Evolutionary conservation across 139 green algal species (phyloP).

Genomic region (Chlamydomonas asymmetrica): DNA sequence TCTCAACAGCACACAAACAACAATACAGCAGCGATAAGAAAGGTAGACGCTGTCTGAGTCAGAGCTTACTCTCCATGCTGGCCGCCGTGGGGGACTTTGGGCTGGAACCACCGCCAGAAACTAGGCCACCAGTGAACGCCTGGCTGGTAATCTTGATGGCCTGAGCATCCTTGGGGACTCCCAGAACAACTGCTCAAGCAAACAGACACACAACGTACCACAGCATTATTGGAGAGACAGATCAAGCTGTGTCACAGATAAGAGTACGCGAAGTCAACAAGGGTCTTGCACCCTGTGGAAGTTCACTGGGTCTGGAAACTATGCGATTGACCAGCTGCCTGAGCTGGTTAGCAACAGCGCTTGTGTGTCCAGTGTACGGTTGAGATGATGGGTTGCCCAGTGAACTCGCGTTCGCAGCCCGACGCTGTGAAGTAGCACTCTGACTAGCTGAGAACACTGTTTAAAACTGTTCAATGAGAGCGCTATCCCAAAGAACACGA

Average conservation of each 20-base stretch:
- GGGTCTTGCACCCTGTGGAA: background rate
- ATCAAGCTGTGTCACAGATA: background rate
- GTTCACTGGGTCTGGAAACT: too few species aligned
- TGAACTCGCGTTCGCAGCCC: too few species aligned
- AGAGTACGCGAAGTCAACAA: background rate
- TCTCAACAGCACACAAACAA: background rate
- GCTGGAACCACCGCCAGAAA: slow-evolving; percentile 17
- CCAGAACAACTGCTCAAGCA: too few species aligned
- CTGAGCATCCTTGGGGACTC: slow-evolving; percentile 17
- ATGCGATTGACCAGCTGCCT: too few species aligned
- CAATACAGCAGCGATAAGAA: background rate
- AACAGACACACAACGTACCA: too few species aligned
- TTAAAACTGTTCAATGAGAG: too few species aligned
- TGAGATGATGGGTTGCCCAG: too few species aligned
- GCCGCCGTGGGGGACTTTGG: slow-evolving; percentile 29
- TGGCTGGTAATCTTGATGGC: slow-evolving; percentile 36
- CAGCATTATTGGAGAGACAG: slow-evolving; percentile 8
- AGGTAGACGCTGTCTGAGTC: background rate
- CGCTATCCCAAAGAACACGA: background rate
- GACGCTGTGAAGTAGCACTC: too few species aligned
- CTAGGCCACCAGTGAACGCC: slow-evolving; percentile 31
- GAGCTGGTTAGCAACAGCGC: too few species aligned
- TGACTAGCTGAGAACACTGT: too few species aligned
- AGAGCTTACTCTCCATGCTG: background rate
- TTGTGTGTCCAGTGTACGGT: too few species aligned